Evolutionary conservation across 331 rosid genomes (phyloP), one percentile per base, ranked within the genome.

Genomic region (Rhamnella rubrinervis): DNA sequence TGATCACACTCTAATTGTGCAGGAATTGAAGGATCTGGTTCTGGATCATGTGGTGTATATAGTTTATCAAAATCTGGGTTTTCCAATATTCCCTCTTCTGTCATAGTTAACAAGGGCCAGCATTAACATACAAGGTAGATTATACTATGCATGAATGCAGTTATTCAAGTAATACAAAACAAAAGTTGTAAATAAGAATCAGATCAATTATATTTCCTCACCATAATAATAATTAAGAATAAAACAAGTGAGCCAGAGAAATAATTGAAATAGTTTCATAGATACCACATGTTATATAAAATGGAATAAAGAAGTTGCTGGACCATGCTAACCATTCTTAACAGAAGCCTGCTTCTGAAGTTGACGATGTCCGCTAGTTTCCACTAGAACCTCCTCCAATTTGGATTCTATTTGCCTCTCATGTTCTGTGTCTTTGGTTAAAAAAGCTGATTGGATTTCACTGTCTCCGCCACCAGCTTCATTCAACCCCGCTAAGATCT

Each of bases 261-360:
- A 31, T 31, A 2, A 31, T 31, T 4, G 5, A 31, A 31, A 44
- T 8, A 44, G 0, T 53, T 21, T 18, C 25, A 53, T 8, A 18
- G 20, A 53, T 31, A 13, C 0, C 19, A 60, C 18, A 38, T 60
- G 11, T 11, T 14, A 8, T 31, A 35, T 60, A 28, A 18, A 51
- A 64, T 5, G 2, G 9, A 31, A 15, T n/a, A 15, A 10, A 18
- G 1, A 53, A 6, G 11, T 6, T 4, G 20, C 38, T 49, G 69
- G 63, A 9, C 14, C 28, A 15, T 46, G 58, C 91, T 68, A 62
- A 89, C 97, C 93, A 83, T 84, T 83, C 53, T 76, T 80, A 52
- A 59, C 71, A 64, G 87, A 79, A 75, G 75, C 21, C 57, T 78
- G 77, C 11, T 67, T 59, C 57, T 77, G 75, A 67, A 81, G 63